These are phyloP conservation scores for Neofusicoccum laricinum DNA, from an alignment of 2,329 filamentous ascomycete genomes.

Conservation along the genomic window DNA sequence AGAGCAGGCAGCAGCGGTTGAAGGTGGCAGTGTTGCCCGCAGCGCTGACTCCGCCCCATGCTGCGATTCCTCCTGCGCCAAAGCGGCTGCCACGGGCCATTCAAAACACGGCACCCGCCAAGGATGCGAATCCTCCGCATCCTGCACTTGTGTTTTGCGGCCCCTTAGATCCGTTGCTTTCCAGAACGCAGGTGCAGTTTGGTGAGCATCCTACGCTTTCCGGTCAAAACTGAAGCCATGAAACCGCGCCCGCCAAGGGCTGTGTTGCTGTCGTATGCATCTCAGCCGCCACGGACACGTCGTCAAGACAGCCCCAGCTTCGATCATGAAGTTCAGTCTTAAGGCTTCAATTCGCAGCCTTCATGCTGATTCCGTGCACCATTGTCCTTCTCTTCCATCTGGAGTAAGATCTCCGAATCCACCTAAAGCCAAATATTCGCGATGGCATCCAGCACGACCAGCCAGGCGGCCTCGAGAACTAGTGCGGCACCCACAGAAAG, in stretches of 20 bases:
- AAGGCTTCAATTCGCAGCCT: not conserved
- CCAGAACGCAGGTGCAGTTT: not conserved
- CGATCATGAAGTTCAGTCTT: not conserved
- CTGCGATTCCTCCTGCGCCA: not conserved
- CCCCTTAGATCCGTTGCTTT: too few relatives aligned
- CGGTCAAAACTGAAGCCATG: not conserved
- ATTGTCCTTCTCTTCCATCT: not conserved
- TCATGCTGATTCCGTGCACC: not conserved
- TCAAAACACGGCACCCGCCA: not conserved
- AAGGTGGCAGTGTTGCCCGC: not conserved
- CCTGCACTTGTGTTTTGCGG: not conserved
- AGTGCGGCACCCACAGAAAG: not conserved
- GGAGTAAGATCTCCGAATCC: too few relatives aligned
- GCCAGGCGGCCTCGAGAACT: conserved; percentile 13
- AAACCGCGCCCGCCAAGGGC: not conserved
- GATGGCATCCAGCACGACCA: conserved; percentile 9
- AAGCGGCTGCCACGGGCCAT: too few relatives aligned
- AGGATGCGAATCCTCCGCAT: not conserved
- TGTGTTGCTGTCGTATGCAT: not conserved
- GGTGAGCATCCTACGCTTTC: not conserved
- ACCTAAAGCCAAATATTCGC: too few relatives aligned
- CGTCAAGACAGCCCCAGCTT: too few relatives aligned
- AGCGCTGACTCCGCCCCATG: not conserved
- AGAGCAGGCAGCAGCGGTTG: not conserved
- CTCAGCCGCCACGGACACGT: not conserved